phyloP scores from a whole-genome alignment of 305 asterid species.

The Fraxinus ornus region DNA sequence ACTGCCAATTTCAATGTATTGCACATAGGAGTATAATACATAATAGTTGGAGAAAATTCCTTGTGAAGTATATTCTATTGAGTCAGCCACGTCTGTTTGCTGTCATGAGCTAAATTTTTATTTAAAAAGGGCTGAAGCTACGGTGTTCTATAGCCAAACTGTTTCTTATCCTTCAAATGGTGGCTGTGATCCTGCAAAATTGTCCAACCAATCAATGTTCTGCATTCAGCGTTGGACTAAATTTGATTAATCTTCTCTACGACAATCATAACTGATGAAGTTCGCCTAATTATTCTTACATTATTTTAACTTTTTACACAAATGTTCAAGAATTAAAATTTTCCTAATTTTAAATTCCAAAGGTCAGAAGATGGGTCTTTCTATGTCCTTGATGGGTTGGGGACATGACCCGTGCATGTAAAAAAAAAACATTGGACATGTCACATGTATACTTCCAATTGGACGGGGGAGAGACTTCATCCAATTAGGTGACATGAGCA shows the following conservation, averaged over 20 bases:
- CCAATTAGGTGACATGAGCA: background rate
- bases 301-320: background rate
- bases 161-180: background rate
- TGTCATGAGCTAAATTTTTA: constrained; percentile 10
- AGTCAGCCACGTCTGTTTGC: constrained; percentile 12
- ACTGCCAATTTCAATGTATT: background rate
- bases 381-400: background rate
- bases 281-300: background rate
- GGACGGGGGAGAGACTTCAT: background rate
- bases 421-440: background rate
- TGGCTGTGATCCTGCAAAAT: background rate
- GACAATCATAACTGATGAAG: background rate
- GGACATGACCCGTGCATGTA: background rate
- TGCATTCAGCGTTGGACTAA: background rate
- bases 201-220: background rate
- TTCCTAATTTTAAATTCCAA: background rate
- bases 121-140: background rate
- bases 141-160: background rate
- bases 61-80: background rate
- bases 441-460: background rate
- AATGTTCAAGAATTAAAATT: background rate
- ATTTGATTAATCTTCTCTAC: background rate
- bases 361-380: background rate
- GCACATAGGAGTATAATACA: background rate
- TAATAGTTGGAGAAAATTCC: constrained; percentile 13